Percentiles rank a stretch among this genome's conserved stretches.
These are phyloP conservation scores for Penicillium coprophilum DNA, from an alignment of 495 filamentous ascomycete species.

Conservation along the genomic window DNA sequence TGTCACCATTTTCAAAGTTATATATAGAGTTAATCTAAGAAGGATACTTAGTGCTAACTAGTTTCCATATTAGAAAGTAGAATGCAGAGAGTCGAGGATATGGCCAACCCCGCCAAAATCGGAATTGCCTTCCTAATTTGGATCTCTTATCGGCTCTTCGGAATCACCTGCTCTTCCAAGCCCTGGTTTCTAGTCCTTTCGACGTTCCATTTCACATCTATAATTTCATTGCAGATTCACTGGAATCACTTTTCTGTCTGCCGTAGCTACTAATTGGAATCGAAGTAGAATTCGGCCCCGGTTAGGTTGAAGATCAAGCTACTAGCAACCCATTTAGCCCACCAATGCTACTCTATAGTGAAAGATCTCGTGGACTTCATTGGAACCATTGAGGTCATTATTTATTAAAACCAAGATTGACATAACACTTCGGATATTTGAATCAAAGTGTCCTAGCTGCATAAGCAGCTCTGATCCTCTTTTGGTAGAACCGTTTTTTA, in stretches of 20 bases:
- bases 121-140: conserved; percentile 1
- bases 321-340: conserved; percentile 44
- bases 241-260: conserved; percentile 60
- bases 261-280: conserved; percentile 70
- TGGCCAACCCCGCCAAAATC: conserved; percentile 3
- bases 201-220: neutral
- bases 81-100: neutral
- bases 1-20: conserved; percentile 17
- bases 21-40: neutral
- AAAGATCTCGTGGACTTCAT: neutral
- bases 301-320: conserved; percentile 44
- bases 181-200: neutral
- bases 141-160: conserved; percentile 16
- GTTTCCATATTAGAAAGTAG: neutral
- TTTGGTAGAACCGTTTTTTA: neutral
- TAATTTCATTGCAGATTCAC: conserved; percentile 33
- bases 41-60: neutral
- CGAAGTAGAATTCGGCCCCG: conserved; percentile 28
- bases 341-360: neutral
- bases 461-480: neutral
- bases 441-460: neutral
- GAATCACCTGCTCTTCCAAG: conserved; percentile 44
- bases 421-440: neutral
- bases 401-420: neutral
- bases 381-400: neutral